Evolutionary conservation across 2,329 filamentous ascomycete species (phyloP).

Genomic region (Pleurostoma richardsiae): DNA sequence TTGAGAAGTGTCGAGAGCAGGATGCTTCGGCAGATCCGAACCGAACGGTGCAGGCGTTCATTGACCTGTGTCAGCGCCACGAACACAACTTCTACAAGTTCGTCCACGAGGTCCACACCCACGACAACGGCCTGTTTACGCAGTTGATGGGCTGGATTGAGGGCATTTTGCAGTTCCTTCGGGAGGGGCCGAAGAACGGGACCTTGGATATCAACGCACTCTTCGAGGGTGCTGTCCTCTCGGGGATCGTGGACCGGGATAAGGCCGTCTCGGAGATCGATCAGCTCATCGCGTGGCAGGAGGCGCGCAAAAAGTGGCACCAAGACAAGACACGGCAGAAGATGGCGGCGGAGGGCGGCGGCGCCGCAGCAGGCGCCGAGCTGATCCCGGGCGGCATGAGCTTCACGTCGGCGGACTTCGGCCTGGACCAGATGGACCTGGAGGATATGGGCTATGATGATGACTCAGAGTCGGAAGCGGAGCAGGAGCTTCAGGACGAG

Average conservation of each 20-base stretch:
- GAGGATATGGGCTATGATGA: conserved; percentile 82
- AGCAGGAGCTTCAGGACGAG: conserved; percentile 71
- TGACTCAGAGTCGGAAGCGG: conserved; percentile 53
- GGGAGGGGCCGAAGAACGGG: conserved; percentile 78
- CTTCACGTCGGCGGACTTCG: conserved; percentile 84
- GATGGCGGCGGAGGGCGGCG: conserved; percentile 81
- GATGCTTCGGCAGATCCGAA: conserved; percentile 95
- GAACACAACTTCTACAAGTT: conserved; percentile 99
- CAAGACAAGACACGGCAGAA: conserved; percentile 97
- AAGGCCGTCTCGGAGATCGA: conserved; percentile 78
- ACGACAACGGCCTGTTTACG: conserved; percentile 94
- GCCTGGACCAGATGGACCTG: conserved; percentile 79
- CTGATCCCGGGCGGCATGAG: conserved; percentile 47
- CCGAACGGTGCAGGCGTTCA: conserved; percentile 96
- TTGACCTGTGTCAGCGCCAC: conserved; percentile 90
- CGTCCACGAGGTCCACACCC: conserved; percentile 93
- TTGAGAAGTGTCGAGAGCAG: conserved; percentile 60
- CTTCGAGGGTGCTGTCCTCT: conserved; percentile 72
- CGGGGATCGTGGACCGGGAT: conserved; percentile 62
- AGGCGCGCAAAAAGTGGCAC: conserved; percentile 95
- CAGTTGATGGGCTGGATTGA: conserved; percentile 98
- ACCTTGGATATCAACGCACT: conserved; percentile 92
- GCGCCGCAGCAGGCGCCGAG: conserved; percentile 35
- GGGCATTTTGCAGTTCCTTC: conserved; percentile 86
- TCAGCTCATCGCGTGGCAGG: conserved; percentile 85